Conservation (phyloP, 2,329 filamentous ascomycete genomes). For the Cladosporium sp. region DNA sequence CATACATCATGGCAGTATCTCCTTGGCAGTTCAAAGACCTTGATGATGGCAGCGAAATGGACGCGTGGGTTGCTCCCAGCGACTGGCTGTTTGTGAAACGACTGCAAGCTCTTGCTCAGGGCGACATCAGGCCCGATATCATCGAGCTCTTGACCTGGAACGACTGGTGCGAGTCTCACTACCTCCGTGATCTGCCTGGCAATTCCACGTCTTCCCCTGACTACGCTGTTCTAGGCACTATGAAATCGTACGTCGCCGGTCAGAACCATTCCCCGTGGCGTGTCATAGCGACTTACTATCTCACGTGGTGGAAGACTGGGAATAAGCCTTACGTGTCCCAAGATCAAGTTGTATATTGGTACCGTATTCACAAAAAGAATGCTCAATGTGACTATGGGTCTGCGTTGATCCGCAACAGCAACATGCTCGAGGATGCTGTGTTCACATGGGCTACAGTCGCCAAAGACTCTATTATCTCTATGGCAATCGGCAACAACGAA, state of each 20-base stretch:
- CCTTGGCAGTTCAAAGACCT: conserved; percentile 40
- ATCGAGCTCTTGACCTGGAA: conserved; percentile 39
- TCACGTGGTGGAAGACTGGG: conserved; percentile 34
- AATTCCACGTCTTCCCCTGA: conserved; percentile 17
- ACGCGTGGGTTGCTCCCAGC: conserved; percentile 35
- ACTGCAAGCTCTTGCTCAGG: conserved; percentile 21
- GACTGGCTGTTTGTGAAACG: conserved; percentile 35
- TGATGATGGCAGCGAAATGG: conserved; percentile 31
- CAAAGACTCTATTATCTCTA: conserved; percentile 28
- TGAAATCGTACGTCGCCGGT: conserved; percentile 33
- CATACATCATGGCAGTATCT: conserved; percentile 38
- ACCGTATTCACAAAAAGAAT: conserved; percentile 35
- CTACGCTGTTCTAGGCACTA: conserved; percentile 30
- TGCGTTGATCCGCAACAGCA: conserved; percentile 30
- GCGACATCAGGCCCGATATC: conserved; percentile 33
- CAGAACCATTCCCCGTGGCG: conserved; percentile 37
- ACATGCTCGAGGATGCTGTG: conserved; percentile 32
- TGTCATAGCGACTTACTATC: conserved; percentile 37
- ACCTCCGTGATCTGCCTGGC: conserved; percentile 35
- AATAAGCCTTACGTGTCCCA: conserved; percentile 28
- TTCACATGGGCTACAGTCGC: conserved; percentile 36
- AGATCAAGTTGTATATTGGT: conserved; percentile 38
- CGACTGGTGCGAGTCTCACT: conserved; percentile 38
- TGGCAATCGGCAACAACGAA: conserved; percentile 33
- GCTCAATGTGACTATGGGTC: conserved; percentile 30